Base-by-base conservation (phyloP, 1,284 basidiomycete genomes). In the Cerioporus squamosus region DNA sequence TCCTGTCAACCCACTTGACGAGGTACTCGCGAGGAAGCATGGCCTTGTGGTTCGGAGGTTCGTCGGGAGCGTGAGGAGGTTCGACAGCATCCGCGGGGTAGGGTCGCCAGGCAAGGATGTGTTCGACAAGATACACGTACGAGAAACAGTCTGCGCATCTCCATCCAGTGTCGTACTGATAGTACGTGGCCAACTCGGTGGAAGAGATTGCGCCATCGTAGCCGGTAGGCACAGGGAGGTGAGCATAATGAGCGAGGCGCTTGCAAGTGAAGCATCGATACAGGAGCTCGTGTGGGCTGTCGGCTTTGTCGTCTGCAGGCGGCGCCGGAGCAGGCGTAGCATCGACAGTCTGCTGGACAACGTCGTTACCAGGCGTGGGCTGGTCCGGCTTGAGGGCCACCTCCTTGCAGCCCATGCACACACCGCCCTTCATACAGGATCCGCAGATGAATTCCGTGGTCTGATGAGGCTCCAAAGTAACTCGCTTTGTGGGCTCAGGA, bases 51-150 rank as follows among this genome's bases (percentile, higher is more conserved):
- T 85, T 76, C 1, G 83, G 79, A 20, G 76, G 67, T 62, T 84
- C 78, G 54, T 77, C 75, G 18, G 68, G 62, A 12, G 74, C 66
- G 31, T 70, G 73, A 33, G 75, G 62, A 3, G 82, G 75, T 69
- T 91, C 86, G 8, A 80, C 70, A 26, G 85, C 86, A 60, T 81
- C 79, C 1, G 81, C 72, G 26, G 91, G 91, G 67, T 84, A 87
- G 8, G 93, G 89, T 38, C 94, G 82, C 95, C 95, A 98, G 0
- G 94, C 95, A 43, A 97, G 79, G 62, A 98, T 92, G 72, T 90
- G 89, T 72, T 97, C 94, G n/a, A 95, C 76, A 1, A 75, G 70
- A 69, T 88, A 88, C 12, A 78, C 77, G 72, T 83, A 95, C 8
- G 87, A 90, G n/a, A 78, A 74, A 70, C 95, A 97, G 66, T 94